A percentile compares a stretch with the other conserved stretches of the same genome.
phyloP scores from a whole-genome alignment of 345 rosid genomes.

The Bruguiera sexangula region DNA sequence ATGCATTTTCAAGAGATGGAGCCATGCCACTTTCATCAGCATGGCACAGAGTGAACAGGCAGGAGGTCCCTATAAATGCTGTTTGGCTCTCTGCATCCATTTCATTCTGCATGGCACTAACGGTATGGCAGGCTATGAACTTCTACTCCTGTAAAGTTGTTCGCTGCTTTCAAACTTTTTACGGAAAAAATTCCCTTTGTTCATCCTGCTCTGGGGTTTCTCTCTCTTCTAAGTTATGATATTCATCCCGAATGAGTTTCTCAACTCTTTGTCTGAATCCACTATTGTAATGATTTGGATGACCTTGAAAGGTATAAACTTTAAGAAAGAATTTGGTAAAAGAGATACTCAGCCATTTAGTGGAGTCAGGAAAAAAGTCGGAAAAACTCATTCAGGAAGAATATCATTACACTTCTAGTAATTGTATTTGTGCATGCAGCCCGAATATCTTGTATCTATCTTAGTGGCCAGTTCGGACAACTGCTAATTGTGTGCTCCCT shows the following conservation, averaged over 20 bases:
- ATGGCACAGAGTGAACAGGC: conserved; percentile 90
- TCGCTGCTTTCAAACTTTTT: no score
- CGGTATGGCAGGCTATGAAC: conserved; percentile 38
- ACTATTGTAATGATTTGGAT: no score
- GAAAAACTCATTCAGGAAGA: no score
- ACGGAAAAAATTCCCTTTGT: conserved; percentile 33
- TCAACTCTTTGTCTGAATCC: no score
- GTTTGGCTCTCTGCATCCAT: conserved; percentile 77
- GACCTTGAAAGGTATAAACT: no score
- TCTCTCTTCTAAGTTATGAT: no score
- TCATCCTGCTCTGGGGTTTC: conserved; percentile 48
- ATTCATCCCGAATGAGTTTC: no score
- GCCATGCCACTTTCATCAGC: conserved; percentile 80
- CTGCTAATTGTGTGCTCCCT: background rate
- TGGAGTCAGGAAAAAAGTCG: no score
- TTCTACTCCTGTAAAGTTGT: no score
- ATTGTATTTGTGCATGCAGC: background rate
- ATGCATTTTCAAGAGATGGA: conserved; percentile 97
- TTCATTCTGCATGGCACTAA: conserved; percentile 92
- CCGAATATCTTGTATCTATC: background rate
- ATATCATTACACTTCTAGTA: no score
- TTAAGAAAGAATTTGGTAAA: no score
- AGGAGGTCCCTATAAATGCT: conserved; percentile 79
- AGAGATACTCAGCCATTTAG: no score
- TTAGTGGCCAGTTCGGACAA: background rate